These are phyloP conservation scores for Leishmania tropica DNA, from an alignment of 208 protist species.

Conservation along the genomic window DNA sequence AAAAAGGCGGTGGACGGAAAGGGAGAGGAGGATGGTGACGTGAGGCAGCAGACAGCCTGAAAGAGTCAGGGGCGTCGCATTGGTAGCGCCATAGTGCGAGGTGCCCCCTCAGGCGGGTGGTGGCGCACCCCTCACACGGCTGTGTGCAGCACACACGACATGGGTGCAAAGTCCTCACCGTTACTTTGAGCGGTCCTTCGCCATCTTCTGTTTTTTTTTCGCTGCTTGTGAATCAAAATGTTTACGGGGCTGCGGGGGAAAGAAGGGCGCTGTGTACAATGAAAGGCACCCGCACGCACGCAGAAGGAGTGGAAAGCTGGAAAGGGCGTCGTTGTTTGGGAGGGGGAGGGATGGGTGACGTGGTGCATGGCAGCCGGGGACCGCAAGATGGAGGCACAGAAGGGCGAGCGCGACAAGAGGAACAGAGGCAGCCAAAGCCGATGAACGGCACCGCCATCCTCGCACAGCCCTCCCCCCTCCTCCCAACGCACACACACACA, in stretches of 20 bases:
- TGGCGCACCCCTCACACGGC: not conserved
- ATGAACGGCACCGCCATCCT: not conserved
- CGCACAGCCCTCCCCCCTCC: not conserved
- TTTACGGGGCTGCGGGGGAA: not conserved
- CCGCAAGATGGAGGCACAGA: not conserved
- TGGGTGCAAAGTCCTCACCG: not conserved
- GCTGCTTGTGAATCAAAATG: not conserved
- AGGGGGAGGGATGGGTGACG: not conserved
- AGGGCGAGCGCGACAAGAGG: not conserved
- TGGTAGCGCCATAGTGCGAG: not conserved
- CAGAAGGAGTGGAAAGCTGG: not conserved
- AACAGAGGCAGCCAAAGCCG: not conserved
- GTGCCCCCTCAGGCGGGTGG: not conserved
- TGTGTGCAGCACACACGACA: not conserved
- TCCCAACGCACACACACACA: not conserved
- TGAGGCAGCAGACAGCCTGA: not conserved
- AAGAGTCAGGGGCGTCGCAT: not conserved
- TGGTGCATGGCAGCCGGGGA: not conserved
- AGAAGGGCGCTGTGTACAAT: not conserved
- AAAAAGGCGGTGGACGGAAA: not conserved
- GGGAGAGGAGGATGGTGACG: not conserved
- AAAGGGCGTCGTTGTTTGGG: no score
- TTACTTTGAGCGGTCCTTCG: not conserved
- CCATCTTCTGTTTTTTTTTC: not conserved
- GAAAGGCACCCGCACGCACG: not conserved